These are phyloP conservation scores for Phylloporus sp. DNA, from an alignment of 1,284 basidiomycete genomes.

Conservation along the genomic window DNA sequence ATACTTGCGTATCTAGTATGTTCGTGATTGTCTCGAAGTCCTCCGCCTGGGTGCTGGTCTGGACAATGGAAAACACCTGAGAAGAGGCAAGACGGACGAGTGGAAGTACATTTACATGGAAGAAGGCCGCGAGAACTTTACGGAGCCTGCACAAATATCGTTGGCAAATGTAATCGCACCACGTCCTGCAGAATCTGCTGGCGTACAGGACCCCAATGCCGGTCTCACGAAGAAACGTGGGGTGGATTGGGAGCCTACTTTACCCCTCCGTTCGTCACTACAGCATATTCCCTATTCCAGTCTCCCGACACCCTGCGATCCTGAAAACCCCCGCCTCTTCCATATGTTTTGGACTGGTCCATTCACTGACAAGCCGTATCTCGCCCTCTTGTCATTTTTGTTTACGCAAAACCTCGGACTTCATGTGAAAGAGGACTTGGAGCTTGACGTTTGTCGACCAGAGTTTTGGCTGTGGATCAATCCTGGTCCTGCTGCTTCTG, in stretches of 20 bases:
- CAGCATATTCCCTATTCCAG: constrained; percentile 50
- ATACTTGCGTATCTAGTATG: constrained; percentile 57
- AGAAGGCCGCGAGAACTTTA: constrained; percentile 52
- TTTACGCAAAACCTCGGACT: constrained; percentile 81
- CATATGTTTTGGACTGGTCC: constrained; percentile 86
- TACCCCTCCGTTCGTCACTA: constrained; percentile 46
- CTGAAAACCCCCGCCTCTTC: constrained; percentile 72
- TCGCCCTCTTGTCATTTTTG: constrained; percentile 76
- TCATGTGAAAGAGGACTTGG: constrained; percentile 50
- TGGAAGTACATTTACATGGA: constrained; percentile 76
- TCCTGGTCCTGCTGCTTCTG: constrained; percentile 72
- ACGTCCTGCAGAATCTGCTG: constrained; percentile 34
- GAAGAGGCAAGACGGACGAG: constrained; percentile 64
- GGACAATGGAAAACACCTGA: constrained; percentile 64
- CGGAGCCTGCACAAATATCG: constrained; percentile 39
- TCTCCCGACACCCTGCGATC: constrained; percentile 60
- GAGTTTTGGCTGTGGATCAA: constrained; percentile 93
- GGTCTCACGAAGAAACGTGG: constrained; percentile 54
- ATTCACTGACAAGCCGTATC: constrained; percentile 83
- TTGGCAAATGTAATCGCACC: constrained; percentile 39
- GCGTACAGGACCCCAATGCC: constrained; percentile 45
- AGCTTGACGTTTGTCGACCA: constrained; percentile 63
- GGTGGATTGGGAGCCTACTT: constrained; percentile 51
- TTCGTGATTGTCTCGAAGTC: constrained; percentile 80
- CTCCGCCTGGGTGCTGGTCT: constrained; percentile 72